These are phyloP conservation scores for Kodamaea kakaduensis DNA, from an alignment of 805 yeast genomes.

Conservation along the genomic window DNA sequence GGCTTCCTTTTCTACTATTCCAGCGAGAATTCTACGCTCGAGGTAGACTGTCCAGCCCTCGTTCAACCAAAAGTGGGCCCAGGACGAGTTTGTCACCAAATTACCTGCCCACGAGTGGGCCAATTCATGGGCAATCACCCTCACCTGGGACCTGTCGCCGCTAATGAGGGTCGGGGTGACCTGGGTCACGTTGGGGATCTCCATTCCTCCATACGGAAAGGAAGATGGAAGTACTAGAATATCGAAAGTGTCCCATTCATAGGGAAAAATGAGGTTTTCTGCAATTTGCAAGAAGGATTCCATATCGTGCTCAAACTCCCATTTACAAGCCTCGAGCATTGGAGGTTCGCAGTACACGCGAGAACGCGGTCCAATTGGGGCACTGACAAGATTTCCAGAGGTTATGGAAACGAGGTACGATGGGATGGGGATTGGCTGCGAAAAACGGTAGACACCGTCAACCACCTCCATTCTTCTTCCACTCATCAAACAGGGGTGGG, in stretches of 20 bases:
- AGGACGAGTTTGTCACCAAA: slow-evolving; percentile 81
- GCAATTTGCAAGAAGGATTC: slow-evolving; percentile 78
- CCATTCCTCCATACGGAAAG: slow-evolving; percentile 93
- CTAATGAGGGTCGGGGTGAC: slow-evolving; percentile 86
- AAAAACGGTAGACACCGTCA: slow-evolving; percentile 43
- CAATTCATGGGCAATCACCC: slow-evolving; percentile 88
- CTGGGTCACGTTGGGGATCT: slow-evolving; percentile 86
- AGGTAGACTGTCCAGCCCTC: slow-evolving; percentile 96
- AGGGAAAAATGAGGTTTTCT: slow-evolving; percentile 68
- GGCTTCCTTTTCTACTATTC: slow-evolving; percentile 33
- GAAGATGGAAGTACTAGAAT: slow-evolving; percentile 74
- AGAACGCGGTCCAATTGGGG: slow-evolving; percentile 81
- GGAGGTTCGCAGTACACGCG: slow-evolving; percentile 76
- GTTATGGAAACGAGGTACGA: slow-evolving; percentile 81
- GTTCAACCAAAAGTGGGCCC: slow-evolving; percentile 94
- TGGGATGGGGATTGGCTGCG: slow-evolving; percentile 82
- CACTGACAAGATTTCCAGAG: slow-evolving; percentile 68
- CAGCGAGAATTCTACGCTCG: slow-evolving; percentile 78
- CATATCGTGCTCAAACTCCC: slow-evolving; percentile 77
- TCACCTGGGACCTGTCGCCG: slow-evolving; percentile 81
- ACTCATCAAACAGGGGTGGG: slow-evolving; percentile 67
- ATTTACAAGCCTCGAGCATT: slow-evolving; percentile 60
- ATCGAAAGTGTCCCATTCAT: slow-evolving; percentile 83
- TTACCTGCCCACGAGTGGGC: slow-evolving; percentile 95
- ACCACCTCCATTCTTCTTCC: slow-evolving; percentile 44